Evolutionary conservation across 768 basidiomycete genomes (phyloP), one percentile per base, ranked within the genome.

Genomic region (Psilocybe sp.): DNA sequence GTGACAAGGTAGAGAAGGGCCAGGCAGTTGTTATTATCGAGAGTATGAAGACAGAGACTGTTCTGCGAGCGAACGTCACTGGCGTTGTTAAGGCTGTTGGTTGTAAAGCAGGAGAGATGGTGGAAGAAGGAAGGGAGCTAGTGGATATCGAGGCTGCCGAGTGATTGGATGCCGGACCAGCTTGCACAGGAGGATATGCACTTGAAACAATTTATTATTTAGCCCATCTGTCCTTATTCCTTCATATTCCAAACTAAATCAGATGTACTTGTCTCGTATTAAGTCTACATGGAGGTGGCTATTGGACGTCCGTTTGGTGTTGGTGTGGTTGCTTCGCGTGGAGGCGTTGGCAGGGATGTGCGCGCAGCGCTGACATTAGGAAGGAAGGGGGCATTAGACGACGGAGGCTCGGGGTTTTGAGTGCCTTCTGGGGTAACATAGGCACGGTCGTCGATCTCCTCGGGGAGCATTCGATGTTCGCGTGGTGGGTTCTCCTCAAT

Each of bases 31-130:
- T 93, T 28, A 82, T 95, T 5, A 69, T 96, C 61, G 94, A 96
- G 71, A 96, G 93, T 62, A 98, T 97, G 94, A 98, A 98, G 81
- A 97, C 93, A 55, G 93, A 96, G 70, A 95, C 89, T 35, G 88
- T 92, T 37, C 66, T 97, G 55, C 76, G 92, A 47, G 83, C 91
- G 12, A 78, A 83, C 51, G 72, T 71, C 7, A 71, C 78, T 34
- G 94, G 92, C 4, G 70, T 84, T 5, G 85, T 96, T 7, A 82
- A 75, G 58, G 72, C 78, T 40, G 80, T 96, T 12, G 81, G 80
- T 12, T 94, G 90, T 61, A 78, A 72, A 66, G 87, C 88, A 60
- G 94, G 94, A 2, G 89, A 94, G 67, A 92, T 94, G 84, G 92
- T 96, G 0, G 87, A 90, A 56, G 92, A 96, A 62, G 91, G 92